Evolutionary conservation across 805 yeast genomes (phyloP).

Genomic region (Candida nonsorbophila): DNA sequence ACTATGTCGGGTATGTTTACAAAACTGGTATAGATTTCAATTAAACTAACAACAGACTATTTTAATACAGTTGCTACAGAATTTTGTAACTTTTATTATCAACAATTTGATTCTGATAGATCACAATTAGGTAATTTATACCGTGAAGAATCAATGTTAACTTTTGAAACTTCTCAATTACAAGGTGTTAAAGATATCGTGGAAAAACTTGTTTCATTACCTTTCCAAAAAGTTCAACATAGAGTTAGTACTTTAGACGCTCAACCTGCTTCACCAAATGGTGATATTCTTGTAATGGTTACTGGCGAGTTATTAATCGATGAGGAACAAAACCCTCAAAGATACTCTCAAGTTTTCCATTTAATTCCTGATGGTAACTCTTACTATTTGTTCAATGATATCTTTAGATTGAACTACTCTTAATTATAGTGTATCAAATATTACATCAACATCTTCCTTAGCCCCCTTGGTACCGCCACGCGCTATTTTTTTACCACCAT

Average conservation of each 20-base stretch:
- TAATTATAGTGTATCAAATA: too few species aligned
- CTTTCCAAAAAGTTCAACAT: constrained; percentile 90
- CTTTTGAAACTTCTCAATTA: constrained; percentile 89
- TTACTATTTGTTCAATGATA: constrained; percentile 93
- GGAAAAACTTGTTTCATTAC: constrained; percentile 83
- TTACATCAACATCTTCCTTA: too few species aligned
- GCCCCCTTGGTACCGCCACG: too few species aligned
- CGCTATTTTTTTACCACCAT: too few species aligned
- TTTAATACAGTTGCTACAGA: constrained; percentile 55
- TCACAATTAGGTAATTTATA: constrained; percentile 86
- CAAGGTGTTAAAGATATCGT: constrained; percentile 94
- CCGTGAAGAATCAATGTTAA: constrained; percentile 96
- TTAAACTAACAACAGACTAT: constrained; percentile 21
- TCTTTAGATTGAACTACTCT: constrained; percentile 90
- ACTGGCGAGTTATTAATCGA: constrained; percentile 92
- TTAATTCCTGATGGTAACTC: constrained; percentile 88
- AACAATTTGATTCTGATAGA: constrained; percentile 91
- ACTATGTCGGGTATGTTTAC: constrained; percentile 26
- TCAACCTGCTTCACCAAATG: constrained; percentile 90
- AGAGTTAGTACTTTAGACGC: constrained; percentile 94
- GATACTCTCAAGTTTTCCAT: constrained; percentile 97
- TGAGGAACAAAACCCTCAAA: constrained; percentile 92
- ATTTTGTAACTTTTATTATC: constrained; percentile 92
- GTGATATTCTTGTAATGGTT: constrained; percentile 94
- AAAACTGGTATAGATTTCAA: not conserved